Conservation (phyloP, 768 basidiomycete genomes). For the Trametes gibbosa region DNA sequence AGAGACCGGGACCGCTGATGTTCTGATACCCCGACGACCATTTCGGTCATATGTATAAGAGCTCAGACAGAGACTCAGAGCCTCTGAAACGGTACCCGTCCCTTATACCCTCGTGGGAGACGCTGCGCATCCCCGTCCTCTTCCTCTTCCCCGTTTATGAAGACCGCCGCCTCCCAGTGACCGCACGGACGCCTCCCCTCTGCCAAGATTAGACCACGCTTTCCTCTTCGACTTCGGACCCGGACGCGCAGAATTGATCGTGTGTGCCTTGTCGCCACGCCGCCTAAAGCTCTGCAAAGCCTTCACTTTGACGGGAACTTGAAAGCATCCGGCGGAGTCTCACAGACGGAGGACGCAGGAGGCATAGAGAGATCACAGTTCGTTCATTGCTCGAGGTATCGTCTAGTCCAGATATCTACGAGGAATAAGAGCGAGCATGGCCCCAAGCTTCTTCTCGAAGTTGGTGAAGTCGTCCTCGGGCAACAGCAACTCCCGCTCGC, state of each 20-base stretch:
- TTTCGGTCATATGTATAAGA: background rate
- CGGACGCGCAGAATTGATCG: slow-evolving; percentile 27
- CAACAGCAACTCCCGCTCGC: slow-evolving; percentile 18
- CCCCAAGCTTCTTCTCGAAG: slow-evolving; percentile 31
- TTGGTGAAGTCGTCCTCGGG: slow-evolving; percentile 23
- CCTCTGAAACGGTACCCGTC: too few species aligned
- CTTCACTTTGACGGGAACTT: background rate
- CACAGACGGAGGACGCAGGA: background rate
- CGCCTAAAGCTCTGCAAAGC: background rate
- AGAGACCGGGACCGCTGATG: background rate
- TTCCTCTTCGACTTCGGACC: slow-evolving; percentile 21
- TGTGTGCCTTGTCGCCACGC: slow-evolving; percentile 13
- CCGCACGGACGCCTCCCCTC: slow-evolving; percentile 18
- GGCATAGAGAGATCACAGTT: background rate
- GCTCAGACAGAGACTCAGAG: background rate
- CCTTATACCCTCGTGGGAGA: background rate
- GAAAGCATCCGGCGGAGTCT: background rate
- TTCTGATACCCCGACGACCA: background rate
- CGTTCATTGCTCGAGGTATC: background rate
- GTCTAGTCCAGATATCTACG: background rate
- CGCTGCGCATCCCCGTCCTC: background rate
- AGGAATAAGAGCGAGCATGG: slow-evolving; percentile 12
- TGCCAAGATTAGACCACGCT: slow-evolving; percentile 5
- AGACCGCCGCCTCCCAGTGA: background rate
- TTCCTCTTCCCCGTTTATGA: background rate